Evolutionary conservation across 176 grass and related monocot species (phyloP).

Genomic region (Phoenix dactylifera): DNA sequence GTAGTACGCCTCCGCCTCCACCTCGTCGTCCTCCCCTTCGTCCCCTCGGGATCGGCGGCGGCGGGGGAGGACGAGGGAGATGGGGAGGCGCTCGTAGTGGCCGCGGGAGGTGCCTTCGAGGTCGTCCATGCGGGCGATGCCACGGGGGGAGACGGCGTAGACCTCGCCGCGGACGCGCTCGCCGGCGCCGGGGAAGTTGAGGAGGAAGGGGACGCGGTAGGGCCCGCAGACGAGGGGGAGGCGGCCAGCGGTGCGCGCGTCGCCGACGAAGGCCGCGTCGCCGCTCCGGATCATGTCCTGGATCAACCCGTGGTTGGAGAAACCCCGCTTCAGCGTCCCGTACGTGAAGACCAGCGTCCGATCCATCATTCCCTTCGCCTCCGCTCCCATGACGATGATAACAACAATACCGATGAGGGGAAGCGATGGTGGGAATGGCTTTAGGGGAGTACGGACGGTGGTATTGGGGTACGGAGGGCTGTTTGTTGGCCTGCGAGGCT

Average conservation of each 20-base stretch:
- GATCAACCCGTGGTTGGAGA: conserved; percentile 70
- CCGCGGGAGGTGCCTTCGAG: conserved; percentile 51
- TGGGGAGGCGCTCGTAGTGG: conserved; percentile 72
- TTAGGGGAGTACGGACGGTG: too few species aligned
- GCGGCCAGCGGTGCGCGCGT: conserved; percentile 23
- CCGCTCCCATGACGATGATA: neutral
- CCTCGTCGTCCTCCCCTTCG: conserved; percentile 4
- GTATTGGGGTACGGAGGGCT: too few species aligned
- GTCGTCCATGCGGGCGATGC: conserved; percentile 59
- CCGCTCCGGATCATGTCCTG: conserved; percentile 39
- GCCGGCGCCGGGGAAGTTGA: conserved; percentile 43
- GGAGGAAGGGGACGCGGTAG: conserved; percentile 91
- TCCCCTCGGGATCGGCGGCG: too few species aligned
- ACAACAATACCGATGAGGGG: too few species aligned
- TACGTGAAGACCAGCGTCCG: conserved; percentile 74
- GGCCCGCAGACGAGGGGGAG: conserved; percentile 78
- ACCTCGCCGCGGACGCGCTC: conserved; percentile 58
- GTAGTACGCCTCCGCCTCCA: conserved; percentile 50
- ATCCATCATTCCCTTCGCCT: neutral
- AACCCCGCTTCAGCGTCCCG: conserved; percentile 81
- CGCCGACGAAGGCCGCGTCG: conserved; percentile 45
- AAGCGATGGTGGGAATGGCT: too few species aligned
- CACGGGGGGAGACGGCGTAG: conserved; percentile 43
- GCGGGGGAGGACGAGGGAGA: conserved; percentile 25
- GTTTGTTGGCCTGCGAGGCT: too few species aligned